phyloP scores from a whole-genome alignment of 805 yeast species.

The Wickerhamomyces mucosus region DNA sequence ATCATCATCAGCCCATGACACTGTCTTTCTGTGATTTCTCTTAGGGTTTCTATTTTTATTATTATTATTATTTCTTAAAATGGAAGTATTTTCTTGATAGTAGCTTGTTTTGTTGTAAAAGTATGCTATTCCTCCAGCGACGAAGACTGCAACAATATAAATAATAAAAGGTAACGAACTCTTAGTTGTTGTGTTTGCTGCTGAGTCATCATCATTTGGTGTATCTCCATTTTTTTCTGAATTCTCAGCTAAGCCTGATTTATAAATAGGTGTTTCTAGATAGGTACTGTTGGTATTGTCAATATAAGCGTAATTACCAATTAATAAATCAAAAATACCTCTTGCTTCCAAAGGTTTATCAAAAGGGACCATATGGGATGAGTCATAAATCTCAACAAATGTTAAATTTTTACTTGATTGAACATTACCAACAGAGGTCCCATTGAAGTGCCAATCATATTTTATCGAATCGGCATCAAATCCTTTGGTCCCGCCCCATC shows the following conservation, averaged over 20 bases:
- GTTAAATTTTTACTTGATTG: conserved; percentile 65
- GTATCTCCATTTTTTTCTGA: conserved; percentile 1
- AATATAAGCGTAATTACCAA: conserved; percentile 17
- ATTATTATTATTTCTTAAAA: conserved; percentile 8
- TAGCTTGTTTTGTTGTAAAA: conserved; percentile 12
- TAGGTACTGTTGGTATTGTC: conserved; percentile 7
- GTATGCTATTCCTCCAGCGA: conserved; percentile 12
- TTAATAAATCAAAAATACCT: conserved; percentile 52
- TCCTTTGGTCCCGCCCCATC: conserved; percentile 50
- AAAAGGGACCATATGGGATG: conserved; percentile 92
- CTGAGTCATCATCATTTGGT: conserved; percentile 2
- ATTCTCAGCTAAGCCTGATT: conserved; percentile 6
- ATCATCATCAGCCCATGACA: conserved; percentile 30
- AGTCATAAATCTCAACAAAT: conserved; percentile 58
- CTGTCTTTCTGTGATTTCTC: conserved; percentile 20
- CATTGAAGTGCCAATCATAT: conserved; percentile 39
- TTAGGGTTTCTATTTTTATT: conserved; percentile 5
- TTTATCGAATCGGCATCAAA: conserved; percentile 18
- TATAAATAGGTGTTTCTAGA: conserved; percentile 19
- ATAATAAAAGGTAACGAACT: conserved; percentile 17
- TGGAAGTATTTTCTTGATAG: conserved; percentile 10
- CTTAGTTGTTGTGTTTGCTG: conserved; percentile 5
- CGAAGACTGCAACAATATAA: conserved; percentile 12
- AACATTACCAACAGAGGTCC: conserved; percentile 31
- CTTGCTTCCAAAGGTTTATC: conserved; percentile 65